Evolutionary conservation across 768 basidiomycete genomes (phyloP).

Genomic region (Pisolithus tinctorius): DNA sequence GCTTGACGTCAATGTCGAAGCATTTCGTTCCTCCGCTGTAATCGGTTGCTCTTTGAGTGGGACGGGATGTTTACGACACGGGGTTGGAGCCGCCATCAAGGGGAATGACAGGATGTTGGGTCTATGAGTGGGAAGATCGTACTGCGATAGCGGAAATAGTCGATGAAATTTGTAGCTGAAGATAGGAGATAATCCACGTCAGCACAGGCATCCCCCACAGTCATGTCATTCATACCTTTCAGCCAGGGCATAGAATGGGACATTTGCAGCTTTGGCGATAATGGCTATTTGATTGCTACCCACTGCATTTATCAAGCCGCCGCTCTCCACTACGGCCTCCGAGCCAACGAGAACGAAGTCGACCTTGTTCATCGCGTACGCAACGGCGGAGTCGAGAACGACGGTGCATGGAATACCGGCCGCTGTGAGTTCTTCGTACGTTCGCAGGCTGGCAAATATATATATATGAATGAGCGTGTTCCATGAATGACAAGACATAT

Average conservation of each 20-base stretch:
- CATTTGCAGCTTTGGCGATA: slow-evolving; percentile 88
- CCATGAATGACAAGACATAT: slow-evolving; percentile 2
- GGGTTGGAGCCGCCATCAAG: slow-evolving; percentile 21
- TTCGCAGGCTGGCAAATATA: slow-evolving; percentile 60
- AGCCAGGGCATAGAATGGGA: slow-evolving; percentile 93
- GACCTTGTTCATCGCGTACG: slow-evolving; percentile 94
- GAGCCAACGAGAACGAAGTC: slow-evolving; percentile 95
- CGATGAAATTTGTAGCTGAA: slow-evolving; percentile 95
- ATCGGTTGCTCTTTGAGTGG: slow-evolving; percentile 4
- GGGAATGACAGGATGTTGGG: slow-evolving; percentile 70
- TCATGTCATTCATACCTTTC: slow-evolving; percentile 56
- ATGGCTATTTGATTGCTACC: slow-evolving; percentile 97
- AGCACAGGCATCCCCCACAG: slow-evolving; percentile 13
- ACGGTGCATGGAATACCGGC: slow-evolving; percentile 94
- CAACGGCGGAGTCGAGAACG: slow-evolving; percentile 92
- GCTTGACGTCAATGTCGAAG: neutral
- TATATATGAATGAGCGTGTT: slow-evolving; percentile 7
- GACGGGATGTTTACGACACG: neutral
- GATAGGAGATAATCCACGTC: slow-evolving; percentile 18
- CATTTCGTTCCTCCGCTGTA: slow-evolving; percentile 1
- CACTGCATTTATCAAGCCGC: slow-evolving; percentile 86
- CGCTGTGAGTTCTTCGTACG: slow-evolving; percentile 78
- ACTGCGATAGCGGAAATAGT: slow-evolving; percentile 87
- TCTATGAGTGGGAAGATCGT: slow-evolving; percentile 81
- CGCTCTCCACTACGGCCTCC: slow-evolving; percentile 96